Conservation (phyloP, 257 asterid genomes). For the Knoxia roxburghii region DNA sequence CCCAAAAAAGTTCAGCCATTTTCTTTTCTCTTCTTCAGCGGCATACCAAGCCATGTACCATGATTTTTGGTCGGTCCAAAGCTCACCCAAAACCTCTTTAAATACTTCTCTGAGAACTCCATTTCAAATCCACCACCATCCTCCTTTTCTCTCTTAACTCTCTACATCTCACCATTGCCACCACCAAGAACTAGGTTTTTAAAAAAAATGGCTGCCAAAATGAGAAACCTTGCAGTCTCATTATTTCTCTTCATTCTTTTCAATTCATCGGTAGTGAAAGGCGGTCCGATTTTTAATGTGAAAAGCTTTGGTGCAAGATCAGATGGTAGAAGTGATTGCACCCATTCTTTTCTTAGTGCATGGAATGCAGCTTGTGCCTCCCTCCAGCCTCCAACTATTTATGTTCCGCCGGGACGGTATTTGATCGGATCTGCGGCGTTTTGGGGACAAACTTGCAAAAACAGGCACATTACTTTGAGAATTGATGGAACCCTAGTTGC, state of each 20-base stretch:
- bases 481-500: not conserved
- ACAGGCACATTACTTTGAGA: not conserved
- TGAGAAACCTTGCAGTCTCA: not conserved
- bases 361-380: slow-evolving; percentile 31
- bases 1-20: not conserved
- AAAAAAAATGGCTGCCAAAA: slow-evolving; percentile 2
- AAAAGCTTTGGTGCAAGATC: slow-evolving; percentile 22
- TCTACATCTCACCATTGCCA: not conserved
- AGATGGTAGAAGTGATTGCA: slow-evolving; percentile 10
- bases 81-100: not conserved
- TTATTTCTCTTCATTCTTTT: not conserved
- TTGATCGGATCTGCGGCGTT: not conserved
- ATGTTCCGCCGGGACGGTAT: slow-evolving; percentile 13
- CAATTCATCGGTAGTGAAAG: not conserved
- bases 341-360: slow-evolving; percentile 22
- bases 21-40: too few species aligned
- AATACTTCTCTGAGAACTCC: not conserved
- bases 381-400: slow-evolving; percentile 16
- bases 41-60: not conserved
- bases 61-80: not conserved
- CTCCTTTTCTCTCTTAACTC: slow-evolving; percentile 31
- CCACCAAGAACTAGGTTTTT: slow-evolving; percentile 20
- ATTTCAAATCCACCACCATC: not conserved
- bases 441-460: not conserved
- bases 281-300: slow-evolving; percentile 10